Base-by-base conservation (phyloP, 2,329 filamentous ascomycete species). In the Claviceps arundinis region DNA sequence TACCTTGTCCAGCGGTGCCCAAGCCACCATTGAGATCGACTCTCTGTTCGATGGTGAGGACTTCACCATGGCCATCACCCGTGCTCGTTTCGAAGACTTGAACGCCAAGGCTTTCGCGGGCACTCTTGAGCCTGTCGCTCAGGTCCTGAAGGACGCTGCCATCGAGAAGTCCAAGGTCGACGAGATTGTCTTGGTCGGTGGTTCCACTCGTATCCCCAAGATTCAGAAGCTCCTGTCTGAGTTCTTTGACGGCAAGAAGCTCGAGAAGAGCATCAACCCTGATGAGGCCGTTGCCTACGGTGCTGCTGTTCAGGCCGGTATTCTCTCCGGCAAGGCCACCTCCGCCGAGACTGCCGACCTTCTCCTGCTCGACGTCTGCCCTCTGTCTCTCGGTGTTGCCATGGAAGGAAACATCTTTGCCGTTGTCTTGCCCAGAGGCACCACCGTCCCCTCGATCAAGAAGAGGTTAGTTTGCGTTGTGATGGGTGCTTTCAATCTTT, bases 341-440 rank as follows among this genome's bases (percentile, higher is more conserved):
- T 95, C 89, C 48, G 89, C 89, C 62, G 93, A 97, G 67, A 96
- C 91, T 56, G 80, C 86, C 57, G 93, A 97, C 70, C 85, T 98
- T 60, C 84, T 98, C 58, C 85, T 98, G 57, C 81, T 98, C 66
- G 93, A 98, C 73, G 93, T 98, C 65, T 85, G 90, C 65, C 93
- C 93, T 62, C 86, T 98, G 57, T 95, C 89, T 57, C 87, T 98
- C 37, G 93, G 93, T 85, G 91, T 98, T 61, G 93, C 91, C 68
- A 98, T 97, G 93, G 93, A 97, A 78, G 91, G 93, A 61, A 96
- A 96, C 78, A 95, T 97, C 73, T 97, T 96, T 69, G 91, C 91
- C 52, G 87, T 89, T 50, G 91, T 97, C 58, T 89, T 98, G 60
- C 75, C 87, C 57, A 84, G 47, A 73, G 76, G 58, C 51, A 52